Conservation (phyloP, 441 rosid species). For the Isatis lusitanica region DNA sequence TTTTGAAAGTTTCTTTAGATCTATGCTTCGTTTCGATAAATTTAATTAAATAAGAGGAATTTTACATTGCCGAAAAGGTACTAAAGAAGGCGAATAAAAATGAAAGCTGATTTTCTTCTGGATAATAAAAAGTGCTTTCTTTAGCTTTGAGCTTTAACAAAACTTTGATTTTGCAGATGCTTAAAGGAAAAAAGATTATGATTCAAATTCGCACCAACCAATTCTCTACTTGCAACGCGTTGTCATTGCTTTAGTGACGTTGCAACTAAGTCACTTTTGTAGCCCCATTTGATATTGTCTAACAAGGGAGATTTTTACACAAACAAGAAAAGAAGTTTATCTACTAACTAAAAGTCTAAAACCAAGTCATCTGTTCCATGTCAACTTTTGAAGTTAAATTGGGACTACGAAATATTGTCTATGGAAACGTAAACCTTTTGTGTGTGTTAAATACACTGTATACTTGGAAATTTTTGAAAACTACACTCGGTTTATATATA, state of each 20-base stretch:
- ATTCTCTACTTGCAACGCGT: not conserved
- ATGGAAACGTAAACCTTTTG: too few relatives aligned
- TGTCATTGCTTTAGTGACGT: not conserved
- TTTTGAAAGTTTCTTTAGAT: not conserved
- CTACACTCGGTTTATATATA: too few relatives aligned
- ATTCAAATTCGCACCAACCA: constrained; percentile 12
- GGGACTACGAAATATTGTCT: too few relatives aligned
- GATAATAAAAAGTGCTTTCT: constrained; percentile 11
- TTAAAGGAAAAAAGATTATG: constrained; percentile 14
- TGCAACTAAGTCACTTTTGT: not conserved
- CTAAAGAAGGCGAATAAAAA: not conserved
- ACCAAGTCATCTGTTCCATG: not conserved
- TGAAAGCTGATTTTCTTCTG: not conserved
- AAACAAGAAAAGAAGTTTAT: not conserved
- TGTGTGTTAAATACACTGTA: too few relatives aligned
- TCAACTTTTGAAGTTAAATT: not conserved
- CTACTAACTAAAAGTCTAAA: not conserved
- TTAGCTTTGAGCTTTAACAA: constrained; percentile 19
- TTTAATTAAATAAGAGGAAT: not conserved
- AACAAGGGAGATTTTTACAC: not conserved
- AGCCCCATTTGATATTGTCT: not conserved
- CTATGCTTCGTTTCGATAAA: not conserved
- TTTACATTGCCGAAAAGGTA: not conserved
- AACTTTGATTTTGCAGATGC: constrained; percentile 19
- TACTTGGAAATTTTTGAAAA: too few relatives aligned